Conservation (phyloP, 1,284 basidiomycete genomes). For the Ceratobasidium papillatum region DNA sequence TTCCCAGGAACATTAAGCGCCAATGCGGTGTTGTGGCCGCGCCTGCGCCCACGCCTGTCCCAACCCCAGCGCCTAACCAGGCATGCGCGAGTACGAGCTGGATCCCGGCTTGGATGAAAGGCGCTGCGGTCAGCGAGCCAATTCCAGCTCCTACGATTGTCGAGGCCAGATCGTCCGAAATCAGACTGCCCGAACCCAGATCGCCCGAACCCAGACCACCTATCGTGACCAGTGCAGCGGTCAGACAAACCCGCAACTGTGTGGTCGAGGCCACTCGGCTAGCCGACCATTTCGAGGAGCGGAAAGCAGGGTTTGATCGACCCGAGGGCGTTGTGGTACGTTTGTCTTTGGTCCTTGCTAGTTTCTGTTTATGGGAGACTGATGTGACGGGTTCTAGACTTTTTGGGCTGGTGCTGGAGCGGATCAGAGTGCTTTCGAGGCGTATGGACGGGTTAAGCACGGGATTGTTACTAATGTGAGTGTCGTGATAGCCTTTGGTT, state of each 20-base stretch:
- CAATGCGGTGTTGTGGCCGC: conserved; percentile 21
- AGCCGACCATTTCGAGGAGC: conserved; percentile 30
- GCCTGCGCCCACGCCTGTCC: too few species aligned
- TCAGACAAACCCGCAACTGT: not conserved
- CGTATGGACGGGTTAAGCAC: conserved; percentile 9
- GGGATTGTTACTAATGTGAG: conserved; percentile 36
- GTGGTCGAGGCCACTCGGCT: conserved; percentile 15
- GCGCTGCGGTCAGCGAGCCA: not conserved
- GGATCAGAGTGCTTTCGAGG: conserved; percentile 25
- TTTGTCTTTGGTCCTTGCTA: not conserved
- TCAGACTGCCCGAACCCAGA: too few species aligned
- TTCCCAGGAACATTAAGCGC: not conserved
- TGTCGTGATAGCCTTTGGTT: too few species aligned
- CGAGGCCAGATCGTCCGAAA: not conserved
- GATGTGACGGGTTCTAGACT: conserved; percentile 5
- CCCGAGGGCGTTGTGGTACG: conserved; percentile 18
- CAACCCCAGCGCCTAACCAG: too few species aligned
- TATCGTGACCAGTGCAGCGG: not conserved
- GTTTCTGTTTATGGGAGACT: not conserved
- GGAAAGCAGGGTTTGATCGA: conserved; percentile 17
- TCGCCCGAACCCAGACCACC: not conserved
- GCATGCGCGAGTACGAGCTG: not conserved
- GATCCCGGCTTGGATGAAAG: not conserved
- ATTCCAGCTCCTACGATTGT: not conserved
- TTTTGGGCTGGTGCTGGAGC: conserved; percentile 30